Base-by-base conservation (phyloP, 192 early-diverging fungal species). In the Jimgerdemannia flammicorona region DNA sequence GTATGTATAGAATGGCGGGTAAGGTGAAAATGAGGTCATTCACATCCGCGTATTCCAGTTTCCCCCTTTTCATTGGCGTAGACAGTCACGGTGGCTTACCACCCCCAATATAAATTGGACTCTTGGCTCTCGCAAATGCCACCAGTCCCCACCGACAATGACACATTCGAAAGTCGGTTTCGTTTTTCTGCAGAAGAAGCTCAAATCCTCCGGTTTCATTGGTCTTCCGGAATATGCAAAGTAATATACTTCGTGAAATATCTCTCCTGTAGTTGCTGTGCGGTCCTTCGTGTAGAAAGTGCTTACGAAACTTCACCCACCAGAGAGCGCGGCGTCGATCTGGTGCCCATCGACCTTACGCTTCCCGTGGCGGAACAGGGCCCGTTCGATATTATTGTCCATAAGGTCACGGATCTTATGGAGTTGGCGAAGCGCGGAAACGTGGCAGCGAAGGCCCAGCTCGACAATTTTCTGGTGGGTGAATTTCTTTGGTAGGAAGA, bases 321-420 rank as follows among this genome's bases (percentile, higher is more conserved):
- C 29, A 65, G 64, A 65, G 19, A 78, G 49, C 75, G 71, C 44
- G 67, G 75, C 4, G 43, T 82, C 44, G 66, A 42, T 3, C 72
- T 82, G 49, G 64, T 78, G 10, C 72, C 72, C 59, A 64, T 82
- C 3, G 81, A 82, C 66, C 44, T 82, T n/a, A 39, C 66, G 9
- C 14, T 69, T 39, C 54, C 80, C 3, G 72, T 81, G 3, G 71
- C 67, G 17, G 43, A 72, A 44, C 77, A 75, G 44, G 77, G 67
- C 3, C 71, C 65, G 19, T 70, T 82, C 40, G 81, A 78, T 43
- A 40, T 82, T 40, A 78, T 82, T 67, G 81, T 82, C 6, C 81
- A 82, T 44, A 82, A 82, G 69, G 72, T 82, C 66, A 78, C 81
- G 20, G 81, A 82, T 69, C 42, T 79, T 19, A 74, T 82, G 8